A percentile compares a stretch with the other conserved stretches of the same genome.
Evolutionary conservation across 768 basidiomycete species (phyloP).

Genomic region (Suillus placidus): DNA sequence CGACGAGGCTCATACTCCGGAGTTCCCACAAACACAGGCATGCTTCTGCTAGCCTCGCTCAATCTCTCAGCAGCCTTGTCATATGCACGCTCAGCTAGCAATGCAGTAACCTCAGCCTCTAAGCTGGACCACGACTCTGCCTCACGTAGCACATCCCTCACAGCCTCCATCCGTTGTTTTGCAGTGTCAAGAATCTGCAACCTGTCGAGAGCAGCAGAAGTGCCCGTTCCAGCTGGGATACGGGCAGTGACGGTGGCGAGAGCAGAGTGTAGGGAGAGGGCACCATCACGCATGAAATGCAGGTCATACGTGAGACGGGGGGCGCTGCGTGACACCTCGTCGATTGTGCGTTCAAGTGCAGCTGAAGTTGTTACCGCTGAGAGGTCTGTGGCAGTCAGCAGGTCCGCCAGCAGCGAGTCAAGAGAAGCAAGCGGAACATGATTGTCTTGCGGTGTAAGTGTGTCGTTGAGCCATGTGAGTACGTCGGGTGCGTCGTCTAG

Average conservation of each 20-base stretch:
- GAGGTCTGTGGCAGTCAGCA: conserved; percentile 81
- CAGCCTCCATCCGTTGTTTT: conserved; percentile 84
- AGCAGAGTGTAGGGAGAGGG: conserved; percentile 69
- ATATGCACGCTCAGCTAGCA: conserved; percentile 79
- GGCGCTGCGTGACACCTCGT: conserved; percentile 89
- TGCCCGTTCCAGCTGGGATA: conserved; percentile 38
- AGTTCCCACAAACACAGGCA: conserved; percentile 92
- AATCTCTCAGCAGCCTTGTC: conserved; percentile 91
- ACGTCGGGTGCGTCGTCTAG: conserved; percentile 65
- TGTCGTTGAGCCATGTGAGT: conserved; percentile 73
- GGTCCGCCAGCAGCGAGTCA: conserved; percentile 59
- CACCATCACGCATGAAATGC: conserved; percentile 95
- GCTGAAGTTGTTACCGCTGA: conserved; percentile 88
- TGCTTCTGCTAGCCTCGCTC: conserved; percentile 84
- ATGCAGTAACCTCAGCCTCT: conserved; percentile 86
- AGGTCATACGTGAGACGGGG: conserved; percentile 94
- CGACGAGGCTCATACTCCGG: conserved; percentile 88
- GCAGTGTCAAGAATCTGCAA: conserved; percentile 83
- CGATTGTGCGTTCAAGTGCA: conserved; percentile 84
- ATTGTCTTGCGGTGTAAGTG: conserved; percentile 44
- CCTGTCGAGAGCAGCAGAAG: conserved; percentile 68
- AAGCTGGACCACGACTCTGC: conserved; percentile 97
- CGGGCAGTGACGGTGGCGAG: conserved; percentile 57
- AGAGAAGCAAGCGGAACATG: conserved; percentile 45
- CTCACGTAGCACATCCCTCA: conserved; percentile 87